These are phyloP conservation scores for Rutidosis leptorrhynchoides DNA, from an alignment of 129 eudicot species.

Conservation along the genomic window DNA sequence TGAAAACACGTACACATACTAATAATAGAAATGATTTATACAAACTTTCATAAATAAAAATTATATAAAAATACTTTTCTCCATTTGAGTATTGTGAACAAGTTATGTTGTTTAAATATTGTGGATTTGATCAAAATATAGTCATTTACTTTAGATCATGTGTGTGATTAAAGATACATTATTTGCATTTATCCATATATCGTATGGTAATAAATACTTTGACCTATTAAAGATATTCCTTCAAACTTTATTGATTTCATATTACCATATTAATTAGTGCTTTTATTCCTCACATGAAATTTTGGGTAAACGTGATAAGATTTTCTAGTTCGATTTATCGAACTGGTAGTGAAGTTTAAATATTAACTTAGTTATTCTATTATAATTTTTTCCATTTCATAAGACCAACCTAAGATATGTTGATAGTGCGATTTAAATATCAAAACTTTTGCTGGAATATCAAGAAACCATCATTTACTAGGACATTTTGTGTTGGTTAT, in stretches of 20 bases:
- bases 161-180: constrained; percentile 20
- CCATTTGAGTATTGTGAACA: not conserved
- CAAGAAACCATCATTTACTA: no score
- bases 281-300: not conserved
- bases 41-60: constrained; percentile 7
- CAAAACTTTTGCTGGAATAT: no score
- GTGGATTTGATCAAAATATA: constrained; percentile 17
- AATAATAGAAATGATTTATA: constrained; percentile 12
- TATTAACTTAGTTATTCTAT: no score
- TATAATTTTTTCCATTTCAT: no score
- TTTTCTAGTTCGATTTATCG: no score
- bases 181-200: constrained; percentile 19
- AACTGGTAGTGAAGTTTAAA: no score
- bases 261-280: no score
- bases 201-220: not conserved
- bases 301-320: no score
- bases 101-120: constrained; percentile 11
- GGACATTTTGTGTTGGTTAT: no score
- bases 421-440: no score
- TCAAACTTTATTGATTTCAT: not conserved
- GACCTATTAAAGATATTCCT: not conserved
- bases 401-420: no score
- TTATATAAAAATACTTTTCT: not conserved
- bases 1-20: constrained; percentile 24
- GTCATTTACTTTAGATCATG: constrained; percentile 12